Conservation (phyloP, 306 rosid genomes). For the Malus asiatica region DNA sequence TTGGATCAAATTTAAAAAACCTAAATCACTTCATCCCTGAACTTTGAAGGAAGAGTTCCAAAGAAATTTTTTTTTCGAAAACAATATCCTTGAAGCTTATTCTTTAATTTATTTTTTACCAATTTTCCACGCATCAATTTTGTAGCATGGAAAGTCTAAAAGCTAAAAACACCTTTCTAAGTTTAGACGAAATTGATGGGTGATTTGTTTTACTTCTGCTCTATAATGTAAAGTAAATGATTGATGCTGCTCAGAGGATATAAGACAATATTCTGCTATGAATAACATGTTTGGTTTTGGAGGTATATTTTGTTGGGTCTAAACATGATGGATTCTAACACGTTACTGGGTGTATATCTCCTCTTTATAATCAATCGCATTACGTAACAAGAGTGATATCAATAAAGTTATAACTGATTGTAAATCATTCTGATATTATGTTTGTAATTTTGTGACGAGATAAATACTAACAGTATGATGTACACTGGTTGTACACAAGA, state of each 20-base stretch:
- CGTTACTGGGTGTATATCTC: background rate
- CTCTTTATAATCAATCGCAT: fast-evolving
- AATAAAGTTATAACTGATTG: too few species aligned
- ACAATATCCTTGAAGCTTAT: background rate
- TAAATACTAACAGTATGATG: too few species aligned
- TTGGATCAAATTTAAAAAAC: too few species aligned
- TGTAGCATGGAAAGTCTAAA: background rate
- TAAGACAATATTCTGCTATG: background rate
- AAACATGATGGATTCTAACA: background rate
- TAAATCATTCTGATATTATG: too few species aligned
- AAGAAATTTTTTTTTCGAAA: background rate
- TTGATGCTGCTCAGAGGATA: background rate
- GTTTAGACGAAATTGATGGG: background rate
- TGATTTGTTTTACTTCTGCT: background rate
- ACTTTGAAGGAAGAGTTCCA: too few species aligned
- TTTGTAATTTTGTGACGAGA: too few species aligned
- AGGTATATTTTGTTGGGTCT: background rate
- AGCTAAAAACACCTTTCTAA: background rate
- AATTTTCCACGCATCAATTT: background rate
- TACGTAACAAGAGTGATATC: background rate
- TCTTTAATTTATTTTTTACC: background rate
- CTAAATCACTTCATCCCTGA: too few species aligned
- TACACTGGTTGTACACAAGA: too few species aligned
- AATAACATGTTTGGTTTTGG: background rate
- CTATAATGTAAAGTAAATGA: background rate